Evolutionary conservation across 768 basidiomycete species (phyloP).

Genomic region (Sutorius australiensis): DNA sequence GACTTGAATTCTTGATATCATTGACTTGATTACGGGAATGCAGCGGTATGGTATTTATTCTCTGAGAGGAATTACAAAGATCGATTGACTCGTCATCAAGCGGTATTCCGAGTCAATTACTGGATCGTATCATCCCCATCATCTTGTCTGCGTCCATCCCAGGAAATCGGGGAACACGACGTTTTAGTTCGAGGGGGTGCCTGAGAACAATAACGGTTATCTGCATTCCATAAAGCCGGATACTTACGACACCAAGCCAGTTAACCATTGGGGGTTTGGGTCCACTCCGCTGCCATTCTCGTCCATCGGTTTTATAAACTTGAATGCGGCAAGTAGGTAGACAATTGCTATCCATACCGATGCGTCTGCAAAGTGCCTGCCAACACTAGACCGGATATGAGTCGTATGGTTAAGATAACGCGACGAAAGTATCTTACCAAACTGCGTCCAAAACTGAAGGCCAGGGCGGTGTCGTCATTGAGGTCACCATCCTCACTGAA

Average conservation of each 20-base stretch:
- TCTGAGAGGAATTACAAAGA: background rate
- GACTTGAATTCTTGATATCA: background rate
- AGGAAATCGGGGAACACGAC: conserved; percentile 23
- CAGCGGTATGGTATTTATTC: background rate
- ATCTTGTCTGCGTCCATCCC: conserved; percentile 15
- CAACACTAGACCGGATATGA: conserved; percentile 19
- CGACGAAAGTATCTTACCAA: conserved; percentile 13
- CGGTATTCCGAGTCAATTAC: conserved; percentile 13
- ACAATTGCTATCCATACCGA: conserved; percentile 32
- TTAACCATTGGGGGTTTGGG: conserved; percentile 27
- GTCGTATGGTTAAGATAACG: background rate
- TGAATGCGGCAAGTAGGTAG: conserved; percentile 29
- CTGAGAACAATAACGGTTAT: conserved; percentile 11
- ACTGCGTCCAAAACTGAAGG: conserved; percentile 32
- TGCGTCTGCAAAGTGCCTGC: conserved; percentile 30
- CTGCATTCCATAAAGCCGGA: background rate
- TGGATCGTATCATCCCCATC: conserved; percentile 8
- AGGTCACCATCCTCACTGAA: conserved; percentile 22
- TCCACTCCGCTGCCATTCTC: conserved; percentile 24
- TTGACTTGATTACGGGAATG: background rate
- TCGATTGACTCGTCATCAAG: background rate
- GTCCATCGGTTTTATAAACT: conserved; percentile 28
- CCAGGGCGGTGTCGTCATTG: conserved; percentile 19
- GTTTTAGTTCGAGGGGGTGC: conserved; percentile 28
- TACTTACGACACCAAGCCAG: conserved; percentile 28